These are phyloP conservation scores for Yamadazyma songkhlaensis DNA, from an alignment of 1,139 yeast species.

Conservation along the genomic window DNA sequence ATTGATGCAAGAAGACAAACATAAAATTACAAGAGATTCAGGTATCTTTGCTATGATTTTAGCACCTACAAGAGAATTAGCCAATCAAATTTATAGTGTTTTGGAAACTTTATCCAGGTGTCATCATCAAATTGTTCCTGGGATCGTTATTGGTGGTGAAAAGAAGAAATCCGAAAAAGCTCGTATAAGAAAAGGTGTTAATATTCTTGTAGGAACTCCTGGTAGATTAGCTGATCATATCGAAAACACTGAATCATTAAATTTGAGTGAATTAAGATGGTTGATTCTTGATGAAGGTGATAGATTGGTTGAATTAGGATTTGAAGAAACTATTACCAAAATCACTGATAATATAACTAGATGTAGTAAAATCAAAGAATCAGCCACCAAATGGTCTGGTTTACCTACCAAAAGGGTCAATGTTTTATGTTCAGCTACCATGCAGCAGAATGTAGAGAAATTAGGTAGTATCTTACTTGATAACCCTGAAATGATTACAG, in stretches of 20 bases:
- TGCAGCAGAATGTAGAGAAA: slow-evolving; percentile 75
- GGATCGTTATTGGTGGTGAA: slow-evolving; percentile 93
- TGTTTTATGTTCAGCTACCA: slow-evolving; percentile 91
- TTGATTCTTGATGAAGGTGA: slow-evolving; percentile 94
- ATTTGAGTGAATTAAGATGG: slow-evolving; percentile 73
- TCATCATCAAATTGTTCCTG: slow-evolving; percentile 84
- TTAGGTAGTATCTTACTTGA: slow-evolving; percentile 74
- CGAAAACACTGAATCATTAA: slow-evolving; percentile 73
- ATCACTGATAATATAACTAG: slow-evolving; percentile 61
- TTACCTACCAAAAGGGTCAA: slow-evolving; percentile 73
- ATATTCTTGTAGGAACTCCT: slow-evolving; percentile 86
- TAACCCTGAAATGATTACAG: slow-evolving; percentile 64
- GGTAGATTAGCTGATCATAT: slow-evolving; percentile 91
- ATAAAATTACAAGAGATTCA: slow-evolving; percentile 59
- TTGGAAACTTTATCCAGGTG: slow-evolving; percentile 67
- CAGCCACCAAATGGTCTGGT: slow-evolving; percentile 40
- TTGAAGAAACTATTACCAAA: slow-evolving; percentile 84
- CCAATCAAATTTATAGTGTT: slow-evolving; percentile 86
- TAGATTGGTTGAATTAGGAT: slow-evolving; percentile 89
- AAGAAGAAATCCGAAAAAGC: slow-evolving; percentile 93
- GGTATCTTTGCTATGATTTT: slow-evolving; percentile 87
- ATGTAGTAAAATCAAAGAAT: slow-evolving; percentile 38
- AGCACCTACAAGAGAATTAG: slow-evolving; percentile 93
- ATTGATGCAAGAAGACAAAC: slow-evolving; percentile 51
- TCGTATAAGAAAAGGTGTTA: slow-evolving; percentile 83